Percentiles rank a stretch among this genome's conserved stretches.
phyloP scores from a whole-genome alignment of 2,329 filamentous ascomycete genomes.

The Coniochaeta sp. region DNA sequence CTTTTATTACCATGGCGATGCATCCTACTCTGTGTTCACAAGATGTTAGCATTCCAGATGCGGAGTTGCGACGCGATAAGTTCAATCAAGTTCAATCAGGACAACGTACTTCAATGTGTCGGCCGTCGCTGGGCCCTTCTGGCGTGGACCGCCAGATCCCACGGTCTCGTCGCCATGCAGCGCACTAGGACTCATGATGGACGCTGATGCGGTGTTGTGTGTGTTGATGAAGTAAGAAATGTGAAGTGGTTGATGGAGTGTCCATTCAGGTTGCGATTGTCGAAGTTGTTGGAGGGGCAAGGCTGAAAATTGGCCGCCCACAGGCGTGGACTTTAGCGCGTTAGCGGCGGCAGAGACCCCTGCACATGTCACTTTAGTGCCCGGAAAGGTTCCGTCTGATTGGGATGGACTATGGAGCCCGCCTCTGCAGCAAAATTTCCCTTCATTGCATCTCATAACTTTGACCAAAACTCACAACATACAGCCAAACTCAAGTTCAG shows the following conservation, averaged over 20 bases:
- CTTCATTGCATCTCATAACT: background rate
- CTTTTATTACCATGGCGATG: slow-evolving; percentile 57
- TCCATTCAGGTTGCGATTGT: slow-evolving; percentile 3
- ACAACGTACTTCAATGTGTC: slow-evolving; percentile 67
- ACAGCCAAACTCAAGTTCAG: background rate
- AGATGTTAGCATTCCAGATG: background rate
- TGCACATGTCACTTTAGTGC: background rate
- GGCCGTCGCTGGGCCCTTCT: slow-evolving; percentile 78
- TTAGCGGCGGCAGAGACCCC: background rate
- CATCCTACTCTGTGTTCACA: slow-evolving; percentile 39
- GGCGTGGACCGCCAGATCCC: slow-evolving; percentile 48
- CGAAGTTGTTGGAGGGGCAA: slow-evolving; percentile 1
- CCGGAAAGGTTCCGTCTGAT: background rate
- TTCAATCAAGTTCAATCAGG: background rate
- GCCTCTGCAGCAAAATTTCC: background rate
- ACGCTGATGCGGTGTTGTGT: slow-evolving; percentile 10
- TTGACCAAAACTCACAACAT: background rate
- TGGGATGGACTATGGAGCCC: background rate
- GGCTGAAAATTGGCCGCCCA: slow-evolving; percentile 2
- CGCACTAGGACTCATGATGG: slow-evolving; percentile 48
- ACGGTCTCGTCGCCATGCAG: slow-evolving; percentile 45
- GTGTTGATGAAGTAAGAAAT: slow-evolving; percentile 10
- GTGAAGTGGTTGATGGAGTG: background rate
- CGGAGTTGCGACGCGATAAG: background rate
- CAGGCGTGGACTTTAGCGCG: background rate